Base-by-base conservation (phyloP, 768 basidiomycete species). In the Lactifluus echinatus region DNA sequence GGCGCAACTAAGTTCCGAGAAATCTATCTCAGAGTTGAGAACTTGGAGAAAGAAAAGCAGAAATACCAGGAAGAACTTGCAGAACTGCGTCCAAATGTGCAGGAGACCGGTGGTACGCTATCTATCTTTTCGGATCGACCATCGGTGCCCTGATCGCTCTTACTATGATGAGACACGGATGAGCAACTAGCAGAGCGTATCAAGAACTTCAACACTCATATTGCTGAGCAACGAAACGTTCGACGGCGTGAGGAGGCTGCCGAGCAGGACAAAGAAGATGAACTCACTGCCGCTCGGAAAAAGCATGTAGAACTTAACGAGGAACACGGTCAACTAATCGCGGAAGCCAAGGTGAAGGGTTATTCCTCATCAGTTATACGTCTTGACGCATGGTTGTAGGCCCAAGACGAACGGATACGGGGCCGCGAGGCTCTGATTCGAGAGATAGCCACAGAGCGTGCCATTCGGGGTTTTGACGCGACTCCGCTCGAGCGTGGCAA, bases 1-100 rank as follows among this genome's bases (percentile, higher is more conserved):
- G 79, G 83, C 44, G 85, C 89, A 3, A 83, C 82, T 21, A 87
- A 87, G 66, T 96, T 97, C 68, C 80, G 90, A 56, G 89, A 96
- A 69, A 77, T 87, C 53, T 93, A 88, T 66, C 71, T 85, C 53
- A 82, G 81, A 64, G 79, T 85, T 21, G 82, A 87, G 54, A 77
- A 74, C 58, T 69, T 89, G 45, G 74, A 83, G 53, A 76, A 81
- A 57, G 80, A 79, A 65, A 85, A 85, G 66, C 67, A 73, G n/a
- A 77, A 80, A 47, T 73, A 82, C 52, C 75, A 85, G 62, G 70
- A 72, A 12, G 85, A 92, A 42, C 74, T 88, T 36, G 74, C 76
- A 1, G 80, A 84, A 28, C 76, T 83, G 6, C 79, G 78, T 54
- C 75, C 82, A 44, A 87, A 79, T 53, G 73, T 89, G 31, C 78